A percentile compares a stretch with the other conserved stretches of the same genome.
Evolutionary conservation across 2,329 filamentous ascomycete genomes (phyloP).

Genomic region (Diaporthe vexans): DNA sequence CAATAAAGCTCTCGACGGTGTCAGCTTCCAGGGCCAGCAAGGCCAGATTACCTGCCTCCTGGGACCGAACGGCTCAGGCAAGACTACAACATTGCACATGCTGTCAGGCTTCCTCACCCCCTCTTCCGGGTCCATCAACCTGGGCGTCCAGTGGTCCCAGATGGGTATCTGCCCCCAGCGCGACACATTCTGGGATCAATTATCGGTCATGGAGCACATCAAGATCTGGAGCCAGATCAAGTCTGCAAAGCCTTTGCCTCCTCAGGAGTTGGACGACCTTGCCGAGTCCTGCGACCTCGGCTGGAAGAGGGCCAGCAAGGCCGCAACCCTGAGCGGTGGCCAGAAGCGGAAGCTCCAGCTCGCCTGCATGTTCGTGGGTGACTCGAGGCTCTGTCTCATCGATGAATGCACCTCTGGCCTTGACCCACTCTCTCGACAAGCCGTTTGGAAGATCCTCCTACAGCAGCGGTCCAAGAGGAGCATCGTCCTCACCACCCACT

Average conservation of each 20-base stretch:
- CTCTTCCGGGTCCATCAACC: not conserved
- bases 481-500: not conserved
- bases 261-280: not conserved
- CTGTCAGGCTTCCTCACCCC: not conserved
- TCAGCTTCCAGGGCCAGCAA: not conserved
- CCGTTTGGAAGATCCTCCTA: slow-evolving; percentile 4
- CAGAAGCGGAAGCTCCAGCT: slow-evolving; percentile 9
- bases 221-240: slow-evolving; percentile 15
- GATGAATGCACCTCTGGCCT: slow-evolving; percentile 9
- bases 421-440: not conserved
- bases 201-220: slow-evolving; percentile 10
- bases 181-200: slow-evolving; percentile 6
- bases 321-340: not conserved
- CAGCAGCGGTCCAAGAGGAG: not conserved
- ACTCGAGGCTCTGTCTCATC: slow-evolving; percentile 2
- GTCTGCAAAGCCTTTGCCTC: not conserved
- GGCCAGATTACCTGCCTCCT: not conserved
- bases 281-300: slow-evolving; percentile 9
- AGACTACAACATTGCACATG: slow-evolving; percentile 5
- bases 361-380: slow-evolving; percentile 12
- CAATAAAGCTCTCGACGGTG: slow-evolving; percentile 1
- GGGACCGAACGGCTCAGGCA: not conserved
- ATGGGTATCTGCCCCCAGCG: slow-evolving; percentile 13
- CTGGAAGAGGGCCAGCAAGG: not conserved
- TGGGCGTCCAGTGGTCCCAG: slow-evolving; percentile 3